A percentile compares a stretch with the other conserved stretches of the same genome.
Conservation (phyloP, 768 basidiomycete species). For the Pisolithus sp. region DNA sequence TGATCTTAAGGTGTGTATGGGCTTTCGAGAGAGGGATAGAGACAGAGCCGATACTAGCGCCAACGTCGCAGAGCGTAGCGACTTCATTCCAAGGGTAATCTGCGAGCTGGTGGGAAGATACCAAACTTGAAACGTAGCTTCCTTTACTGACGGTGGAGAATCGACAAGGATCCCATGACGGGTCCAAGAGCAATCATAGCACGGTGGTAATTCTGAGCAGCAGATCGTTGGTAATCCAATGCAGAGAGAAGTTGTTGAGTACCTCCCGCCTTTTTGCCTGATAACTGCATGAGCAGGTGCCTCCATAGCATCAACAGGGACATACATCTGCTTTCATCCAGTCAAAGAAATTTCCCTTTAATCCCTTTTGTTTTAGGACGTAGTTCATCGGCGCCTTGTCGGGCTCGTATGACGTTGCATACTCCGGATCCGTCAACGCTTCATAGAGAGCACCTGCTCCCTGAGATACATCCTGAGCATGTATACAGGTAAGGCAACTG, state of each 20-base stretch:
- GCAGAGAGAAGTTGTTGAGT: too few species aligned
- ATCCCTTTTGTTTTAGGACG: constrained; percentile 11
- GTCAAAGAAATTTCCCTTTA: constrained; percentile 16
- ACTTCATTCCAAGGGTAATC: not conserved
- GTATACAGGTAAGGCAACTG: constrained; percentile 6
- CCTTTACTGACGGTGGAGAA: not conserved
- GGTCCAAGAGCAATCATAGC: constrained; percentile 17
- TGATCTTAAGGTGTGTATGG: not conserved
- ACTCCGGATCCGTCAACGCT: constrained; percentile 18
- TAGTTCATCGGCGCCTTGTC: constrained; percentile 17
- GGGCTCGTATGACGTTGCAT: constrained; percentile 18
- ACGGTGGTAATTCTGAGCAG: constrained; percentile 15
- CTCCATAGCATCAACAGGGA: not conserved
- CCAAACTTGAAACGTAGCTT: not conserved
- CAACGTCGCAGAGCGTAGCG: not conserved
- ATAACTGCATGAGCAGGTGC: too few species aligned
- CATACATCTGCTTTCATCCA: constrained; percentile 19
- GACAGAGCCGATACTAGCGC: not conserved
- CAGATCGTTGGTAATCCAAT: too few species aligned
- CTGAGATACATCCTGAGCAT: constrained; percentile 7
- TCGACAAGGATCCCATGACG: constrained; percentile 18
- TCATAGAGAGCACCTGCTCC: constrained; percentile 18
- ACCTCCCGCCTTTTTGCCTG: too few species aligned
- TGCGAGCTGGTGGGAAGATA: constrained; percentile 5
- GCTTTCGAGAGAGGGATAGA: not conserved